phyloP scores from a whole-genome alignment of 192 early-diverging fungal genomes.

The Phlyctochytrium planicorne region DNA sequence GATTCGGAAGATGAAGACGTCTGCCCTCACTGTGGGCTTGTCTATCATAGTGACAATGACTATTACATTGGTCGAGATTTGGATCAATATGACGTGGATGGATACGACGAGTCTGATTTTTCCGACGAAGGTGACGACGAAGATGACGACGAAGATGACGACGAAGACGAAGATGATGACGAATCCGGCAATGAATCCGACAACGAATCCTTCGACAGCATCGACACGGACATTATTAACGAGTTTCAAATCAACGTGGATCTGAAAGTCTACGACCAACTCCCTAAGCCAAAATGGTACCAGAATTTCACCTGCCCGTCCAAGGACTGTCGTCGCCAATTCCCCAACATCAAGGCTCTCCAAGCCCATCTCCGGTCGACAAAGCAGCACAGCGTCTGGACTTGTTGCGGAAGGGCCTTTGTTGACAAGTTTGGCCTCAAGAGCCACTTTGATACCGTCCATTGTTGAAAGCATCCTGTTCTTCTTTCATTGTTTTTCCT shows the following conservation, averaged over 20 bases:
- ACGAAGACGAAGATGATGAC: background rate
- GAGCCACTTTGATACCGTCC: background rate
- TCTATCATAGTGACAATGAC: too few species aligned
- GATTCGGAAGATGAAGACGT: too few species aligned
- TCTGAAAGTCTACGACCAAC: background rate
- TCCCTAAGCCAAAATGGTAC: background rate
- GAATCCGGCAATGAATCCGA: background rate
- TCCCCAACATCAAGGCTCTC: background rate
- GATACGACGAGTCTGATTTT: background rate
- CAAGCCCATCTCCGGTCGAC: background rate
- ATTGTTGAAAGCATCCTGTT: background rate
- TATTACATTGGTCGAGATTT: too few species aligned
- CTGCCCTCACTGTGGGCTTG: too few species aligned
- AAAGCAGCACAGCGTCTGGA: background rate
- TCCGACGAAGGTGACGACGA: background rate
- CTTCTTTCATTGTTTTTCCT: too few species aligned
- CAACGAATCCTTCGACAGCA: background rate
- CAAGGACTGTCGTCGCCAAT: background rate
- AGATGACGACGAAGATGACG: background rate
- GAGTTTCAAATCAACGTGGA: background rate
- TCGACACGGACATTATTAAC: background rate
- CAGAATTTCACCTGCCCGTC: background rate
- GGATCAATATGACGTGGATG: background rate
- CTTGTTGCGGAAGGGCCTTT: background rate
- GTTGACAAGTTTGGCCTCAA: background rate